Evolutionary conservation across 257 asterid species (phyloP), one percentile per base, ranked within the genome.

Genomic region (Fraxinus anomala): DNA sequence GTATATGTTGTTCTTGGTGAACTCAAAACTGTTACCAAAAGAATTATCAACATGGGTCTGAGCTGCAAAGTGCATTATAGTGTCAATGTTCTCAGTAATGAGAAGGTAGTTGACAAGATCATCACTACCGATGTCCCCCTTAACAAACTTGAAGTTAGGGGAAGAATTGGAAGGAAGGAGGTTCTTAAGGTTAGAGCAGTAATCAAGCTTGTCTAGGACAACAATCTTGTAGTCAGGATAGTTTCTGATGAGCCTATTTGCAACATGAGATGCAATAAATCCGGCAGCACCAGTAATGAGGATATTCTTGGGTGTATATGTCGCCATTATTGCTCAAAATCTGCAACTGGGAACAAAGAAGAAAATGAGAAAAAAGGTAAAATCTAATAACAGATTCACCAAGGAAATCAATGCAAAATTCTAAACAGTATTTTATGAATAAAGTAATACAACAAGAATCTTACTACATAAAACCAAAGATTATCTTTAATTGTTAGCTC

Each of bases 261-360:
- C 99, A 36, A 94, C 99, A 89, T 94, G 99, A 79, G 97, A 94
- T 10, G 99, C 99, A 75, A 94, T 94, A 75, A 94, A 94, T 37
- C 99, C 99, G 36, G 99, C 99, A 6, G 99, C 99, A 73, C 99
- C 99, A n/a, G 99, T 94, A 54, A 94, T 91, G 78, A 94, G 97
- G 89, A 94, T 94, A 76, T 94, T 94, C 92, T 92, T 91, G n/a
- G 98, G 97, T 65, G 87, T 87, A 76, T 82, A 89, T 1, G 92
- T 73, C 65, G 97, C 78, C 99, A 94, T 94, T 17, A 70, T 84
- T 37, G n/a, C 65, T 79, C 36, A 21, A 73, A 73, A 63, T 80
- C 92, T 89, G 77, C 82, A 82, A 70, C 71, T 31, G 69, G 63
- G 83, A 65, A 65, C 21, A 33, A 40, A 44, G 56, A 26, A 3